Conservation (phyloP, 1,139 yeast genomes). For the Cylindricascospora bacillispora region DNA sequence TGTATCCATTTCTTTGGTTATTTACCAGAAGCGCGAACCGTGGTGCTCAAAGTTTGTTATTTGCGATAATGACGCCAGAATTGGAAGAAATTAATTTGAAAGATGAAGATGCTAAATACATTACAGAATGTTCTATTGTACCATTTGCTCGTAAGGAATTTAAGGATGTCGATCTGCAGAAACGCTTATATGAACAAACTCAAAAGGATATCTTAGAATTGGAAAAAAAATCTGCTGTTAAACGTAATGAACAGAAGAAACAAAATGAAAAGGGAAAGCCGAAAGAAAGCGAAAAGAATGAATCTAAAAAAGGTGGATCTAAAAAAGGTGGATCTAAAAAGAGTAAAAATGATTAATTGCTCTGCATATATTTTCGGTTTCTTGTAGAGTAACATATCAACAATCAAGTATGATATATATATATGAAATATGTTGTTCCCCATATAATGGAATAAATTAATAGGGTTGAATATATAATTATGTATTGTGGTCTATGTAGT, state of each 20-base stretch:
- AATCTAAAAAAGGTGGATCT: background rate
- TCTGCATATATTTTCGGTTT: background rate
- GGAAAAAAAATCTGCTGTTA: conserved; percentile 62
- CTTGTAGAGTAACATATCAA: too few species aligned
- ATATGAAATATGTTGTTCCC: too few species aligned
- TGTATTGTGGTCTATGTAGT: too few species aligned
- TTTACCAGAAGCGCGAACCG: conserved; percentile 59
- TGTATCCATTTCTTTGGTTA: conserved; percentile 76
- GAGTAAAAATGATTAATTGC: background rate
- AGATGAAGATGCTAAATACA: conserved; percentile 51
- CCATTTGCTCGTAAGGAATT: conserved; percentile 52
- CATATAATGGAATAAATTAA: too few species aligned
- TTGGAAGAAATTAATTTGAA: conserved; percentile 29
- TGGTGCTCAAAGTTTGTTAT: conserved; percentile 71
- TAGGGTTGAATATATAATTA: too few species aligned
- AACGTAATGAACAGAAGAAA: conserved; percentile 35
- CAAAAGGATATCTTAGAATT: conserved; percentile 40
- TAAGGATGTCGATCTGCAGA: conserved; percentile 47
- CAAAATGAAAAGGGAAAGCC: conserved; percentile 25
- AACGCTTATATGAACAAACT: conserved; percentile 49
- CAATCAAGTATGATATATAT: too few species aligned
- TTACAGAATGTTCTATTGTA: conserved; percentile 59
- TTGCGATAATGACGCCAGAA: conserved; percentile 62
- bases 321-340: background rate
- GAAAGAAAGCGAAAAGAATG: conserved; percentile 14